Conservation (phyloP, 2,329 filamentous ascomycete genomes). For the Verticillium isaacii region DNA sequence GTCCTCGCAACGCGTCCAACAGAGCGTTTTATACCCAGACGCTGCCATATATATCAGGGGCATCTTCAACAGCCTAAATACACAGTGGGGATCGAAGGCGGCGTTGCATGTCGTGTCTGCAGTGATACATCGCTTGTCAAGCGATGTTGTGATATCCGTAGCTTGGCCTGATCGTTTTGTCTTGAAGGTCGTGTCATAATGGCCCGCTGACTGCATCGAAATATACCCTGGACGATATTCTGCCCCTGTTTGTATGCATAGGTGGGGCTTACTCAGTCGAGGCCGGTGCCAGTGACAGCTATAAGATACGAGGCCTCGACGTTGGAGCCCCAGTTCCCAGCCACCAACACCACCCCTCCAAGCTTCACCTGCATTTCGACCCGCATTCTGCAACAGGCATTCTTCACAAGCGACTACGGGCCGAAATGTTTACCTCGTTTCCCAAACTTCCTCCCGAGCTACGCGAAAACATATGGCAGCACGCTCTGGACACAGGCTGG, state of each 20-base stretch:
- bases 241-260: background rate
- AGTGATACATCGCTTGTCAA: background rate
- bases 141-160: background rate
- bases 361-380: background rate
- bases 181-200: background rate
- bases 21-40: background rate
- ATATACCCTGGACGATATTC: background rate
- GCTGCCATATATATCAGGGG: background rate
- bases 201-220: background rate
- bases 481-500: background rate
- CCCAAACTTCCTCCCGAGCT: background rate
- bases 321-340: background rate
- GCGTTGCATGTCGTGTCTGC: background rate
- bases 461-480: background rate
- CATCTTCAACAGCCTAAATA: background rate
- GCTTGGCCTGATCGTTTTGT: background rate
- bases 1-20: background rate
- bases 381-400: background rate
- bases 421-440: background rate
- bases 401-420: background rate
- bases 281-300: background rate
- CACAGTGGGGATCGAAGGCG: background rate
- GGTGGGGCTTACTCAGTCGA: background rate
- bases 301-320: background rate
- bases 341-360: background rate